Conservation (phyloP, 306 rosid genomes). For the Gastrolobium villosum region DNA sequence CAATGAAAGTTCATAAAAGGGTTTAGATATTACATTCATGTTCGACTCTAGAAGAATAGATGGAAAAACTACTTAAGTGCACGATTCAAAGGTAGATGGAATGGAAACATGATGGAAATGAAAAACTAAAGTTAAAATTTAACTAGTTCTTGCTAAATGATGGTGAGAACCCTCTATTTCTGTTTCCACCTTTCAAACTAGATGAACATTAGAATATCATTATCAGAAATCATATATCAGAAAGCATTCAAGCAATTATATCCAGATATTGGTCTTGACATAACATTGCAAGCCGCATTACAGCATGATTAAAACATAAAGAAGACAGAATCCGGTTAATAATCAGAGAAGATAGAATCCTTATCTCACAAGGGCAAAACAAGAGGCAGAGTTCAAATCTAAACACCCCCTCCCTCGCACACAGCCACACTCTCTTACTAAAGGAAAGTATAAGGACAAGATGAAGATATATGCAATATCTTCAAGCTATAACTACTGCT, state of each 20-base stretch:
- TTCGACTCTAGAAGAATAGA: slow-evolving; percentile 20
- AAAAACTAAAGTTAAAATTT: background rate
- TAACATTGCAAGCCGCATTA: background rate
- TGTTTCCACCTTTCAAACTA: background rate
- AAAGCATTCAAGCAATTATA: background rate
- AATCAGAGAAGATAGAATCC: slow-evolving; percentile 1
- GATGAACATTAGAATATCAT: slow-evolving; percentile 2
- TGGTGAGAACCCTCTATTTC: slow-evolving; percentile 2
- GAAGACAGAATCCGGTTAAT: background rate
- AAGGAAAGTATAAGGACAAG: background rate
- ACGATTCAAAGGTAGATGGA: background rate
- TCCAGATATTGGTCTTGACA: slow-evolving; percentile 5
- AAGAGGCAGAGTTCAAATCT: background rate
- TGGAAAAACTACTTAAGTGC: background rate
- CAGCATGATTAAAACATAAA: background rate
- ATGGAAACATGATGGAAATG: slow-evolving; percentile 1
- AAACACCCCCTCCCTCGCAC: background rate
- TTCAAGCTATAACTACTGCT: background rate
- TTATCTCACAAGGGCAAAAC: slow-evolving; percentile 8
- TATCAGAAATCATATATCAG: slow-evolving; percentile 17
- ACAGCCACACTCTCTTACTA: background rate
- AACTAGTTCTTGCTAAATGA: background rate
- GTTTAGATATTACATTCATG: slow-evolving; percentile 17
- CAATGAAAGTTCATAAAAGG: slow-evolving; percentile 39
- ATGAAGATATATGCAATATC: background rate